These are phyloP conservation scores for Colletotrichum horii DNA, from an alignment of 2,329 filamentous ascomycete species.

Conservation along the genomic window DNA sequence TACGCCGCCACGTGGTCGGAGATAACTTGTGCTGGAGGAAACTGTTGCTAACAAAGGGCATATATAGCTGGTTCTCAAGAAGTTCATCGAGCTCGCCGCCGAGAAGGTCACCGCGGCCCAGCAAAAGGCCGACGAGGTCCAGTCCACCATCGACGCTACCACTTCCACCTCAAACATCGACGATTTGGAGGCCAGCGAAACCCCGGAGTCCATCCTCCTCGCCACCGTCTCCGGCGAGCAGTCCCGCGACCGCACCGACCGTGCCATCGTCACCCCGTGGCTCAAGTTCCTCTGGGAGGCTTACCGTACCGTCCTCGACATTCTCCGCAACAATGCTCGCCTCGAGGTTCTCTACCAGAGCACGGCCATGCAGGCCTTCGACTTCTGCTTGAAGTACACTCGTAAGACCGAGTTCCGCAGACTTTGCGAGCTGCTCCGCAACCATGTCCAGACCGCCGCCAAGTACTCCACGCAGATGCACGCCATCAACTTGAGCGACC, in stretches of 20 bases:
- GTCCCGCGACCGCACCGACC: slow-evolving; percentile 94
- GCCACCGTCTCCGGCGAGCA: slow-evolving; percentile 98
- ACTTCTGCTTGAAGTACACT: slow-evolving; percentile 97
- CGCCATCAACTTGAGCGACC: slow-evolving; percentile 97
- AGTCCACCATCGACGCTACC: slow-evolving; percentile 82
- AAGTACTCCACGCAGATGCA: slow-evolving; percentile 99
- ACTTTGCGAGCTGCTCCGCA: slow-evolving; percentile 96
- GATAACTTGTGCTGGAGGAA: neutral
- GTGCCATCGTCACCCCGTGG: slow-evolving; percentile 98
- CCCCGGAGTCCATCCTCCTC: slow-evolving; percentile 95
- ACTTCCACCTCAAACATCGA: slow-evolving; percentile 79
- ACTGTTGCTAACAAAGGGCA: slow-evolving; percentile 5
- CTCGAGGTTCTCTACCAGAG: slow-evolving; percentile 98
- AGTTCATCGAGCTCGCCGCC: slow-evolving; percentile 96
- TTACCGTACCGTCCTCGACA: slow-evolving; percentile 97
- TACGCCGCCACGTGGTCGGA: slow-evolving; percentile 37
- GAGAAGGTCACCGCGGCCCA: slow-evolving; percentile 96
- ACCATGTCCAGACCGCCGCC: slow-evolving; percentile 98
- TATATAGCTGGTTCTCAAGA: slow-evolving; percentile 83
- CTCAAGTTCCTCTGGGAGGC: slow-evolving; percentile 99
- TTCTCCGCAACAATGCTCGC: slow-evolving; percentile 97
- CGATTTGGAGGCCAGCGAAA: slow-evolving; percentile 96
- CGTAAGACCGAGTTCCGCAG: slow-evolving; percentile 99
- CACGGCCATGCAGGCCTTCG: slow-evolving; percentile 96
- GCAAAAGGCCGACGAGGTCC: slow-evolving; percentile 93